Evolutionary conservation across 192 early-diverging fungal genomes (phyloP).

Genomic region (Gigaspora rosea): DNA sequence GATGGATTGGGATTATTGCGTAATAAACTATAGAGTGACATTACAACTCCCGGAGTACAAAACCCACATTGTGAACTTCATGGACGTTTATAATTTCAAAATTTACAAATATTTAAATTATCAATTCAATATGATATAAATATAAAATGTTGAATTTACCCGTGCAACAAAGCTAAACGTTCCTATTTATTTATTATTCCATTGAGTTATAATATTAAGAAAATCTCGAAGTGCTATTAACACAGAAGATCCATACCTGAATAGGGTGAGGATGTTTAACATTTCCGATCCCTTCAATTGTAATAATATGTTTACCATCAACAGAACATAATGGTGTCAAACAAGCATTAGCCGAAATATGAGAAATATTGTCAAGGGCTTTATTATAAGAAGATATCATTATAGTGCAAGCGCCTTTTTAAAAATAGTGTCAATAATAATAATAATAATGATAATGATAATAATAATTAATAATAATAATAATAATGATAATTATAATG

Average conservation of each 20-base stretch:
- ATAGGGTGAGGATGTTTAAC: slow-evolving; percentile 44
- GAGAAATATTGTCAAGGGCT: slow-evolving; percentile 35
- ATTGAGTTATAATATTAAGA: slow-evolving; percentile 20
- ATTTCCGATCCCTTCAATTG: no score
- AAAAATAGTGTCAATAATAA: no score
- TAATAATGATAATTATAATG: background rate
- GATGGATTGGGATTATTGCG: slow-evolving; percentile 69
- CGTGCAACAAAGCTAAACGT: slow-evolving; percentile 27
- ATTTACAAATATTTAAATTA: background rate
- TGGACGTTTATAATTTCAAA: no score
- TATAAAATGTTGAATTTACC: background rate
- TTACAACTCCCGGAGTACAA: slow-evolving; percentile 89
- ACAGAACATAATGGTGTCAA: no score
- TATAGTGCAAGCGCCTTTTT: slow-evolving; percentile 69
- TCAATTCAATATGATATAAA: background rate
- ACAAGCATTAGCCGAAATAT: slow-evolving; percentile 46
- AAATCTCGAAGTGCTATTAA: background rate
- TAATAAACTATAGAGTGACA: slow-evolving; percentile 80
- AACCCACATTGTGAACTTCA: slow-evolving; percentile 81
- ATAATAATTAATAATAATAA: no score
- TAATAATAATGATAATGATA: no score
- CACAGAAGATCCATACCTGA: slow-evolving; percentile 61
- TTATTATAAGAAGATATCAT: slow-evolving; percentile 60
- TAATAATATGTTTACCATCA: no score
- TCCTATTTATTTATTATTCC: background rate